These are phyloP conservation scores for Metroxylon sagu DNA, from an alignment of 176 grass and related monocot genomes.

Conservation along the genomic window DNA sequence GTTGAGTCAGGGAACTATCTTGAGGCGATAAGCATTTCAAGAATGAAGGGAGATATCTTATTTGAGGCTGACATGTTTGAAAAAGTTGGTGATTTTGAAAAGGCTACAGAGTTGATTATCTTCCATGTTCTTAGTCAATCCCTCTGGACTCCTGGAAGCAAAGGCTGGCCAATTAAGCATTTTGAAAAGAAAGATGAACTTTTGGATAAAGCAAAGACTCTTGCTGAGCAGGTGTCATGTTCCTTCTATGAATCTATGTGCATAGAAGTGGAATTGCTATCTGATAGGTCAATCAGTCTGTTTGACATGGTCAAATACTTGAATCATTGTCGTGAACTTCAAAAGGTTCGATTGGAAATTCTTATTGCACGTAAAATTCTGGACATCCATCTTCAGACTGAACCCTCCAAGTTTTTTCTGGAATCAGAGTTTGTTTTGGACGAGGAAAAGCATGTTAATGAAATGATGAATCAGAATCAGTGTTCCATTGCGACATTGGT, in stretches of 20 bases:
- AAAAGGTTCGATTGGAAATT: constrained; percentile 32
- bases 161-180: constrained; percentile 56
- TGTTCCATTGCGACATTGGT: constrained; percentile 38
- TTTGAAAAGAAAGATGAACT: constrained; percentile 38
- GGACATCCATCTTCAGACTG: constrained; percentile 40
- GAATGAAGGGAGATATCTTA: constrained; percentile 39
- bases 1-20: constrained; percentile 58
- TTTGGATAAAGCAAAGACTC: constrained; percentile 38
- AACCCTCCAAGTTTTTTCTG: constrained; percentile 13
- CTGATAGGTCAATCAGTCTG: constrained; percentile 28
- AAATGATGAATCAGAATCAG: constrained; percentile 23
- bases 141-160: constrained; percentile 44
- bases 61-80: constrained; percentile 55
- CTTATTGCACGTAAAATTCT: constrained; percentile 40
- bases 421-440: constrained; percentile 24
- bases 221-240: constrained; percentile 29
- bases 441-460: constrained; percentile 8
- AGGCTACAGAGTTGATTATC: constrained; percentile 38
- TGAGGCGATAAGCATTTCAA: constrained; percentile 52
- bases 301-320: constrained; percentile 20
- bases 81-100: constrained; percentile 40
- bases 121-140: constrained; percentile 36
- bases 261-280: constrained; percentile 41
- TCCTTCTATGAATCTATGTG: constrained; percentile 33
- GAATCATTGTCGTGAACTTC: constrained; percentile 27